Base-by-base conservation (phyloP, 2,329 filamentous ascomycete genomes). In the Geosmithia flava region DNA sequence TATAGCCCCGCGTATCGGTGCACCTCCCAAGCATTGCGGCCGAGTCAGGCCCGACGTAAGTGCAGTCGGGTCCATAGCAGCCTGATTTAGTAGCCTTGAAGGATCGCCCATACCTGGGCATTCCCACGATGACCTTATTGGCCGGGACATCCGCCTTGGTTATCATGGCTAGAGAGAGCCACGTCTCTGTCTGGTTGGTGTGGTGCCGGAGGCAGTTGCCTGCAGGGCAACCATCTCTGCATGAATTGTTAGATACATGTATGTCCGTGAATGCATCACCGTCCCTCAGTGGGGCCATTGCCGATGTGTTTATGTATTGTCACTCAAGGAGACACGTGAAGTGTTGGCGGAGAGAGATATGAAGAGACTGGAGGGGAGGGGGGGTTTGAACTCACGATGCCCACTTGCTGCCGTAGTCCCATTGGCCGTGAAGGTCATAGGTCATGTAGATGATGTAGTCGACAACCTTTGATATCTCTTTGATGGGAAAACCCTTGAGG, bases 111-210 rank as follows among this genome's bases (percentile, higher is more conserved):
- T 64, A 66, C 50, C 56, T 63, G 5, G 54, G 48, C 1, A 63
- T 51, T 1, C 62, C 62, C 2, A 65, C 58, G 1, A 59, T 43
- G 2, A 65, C 43, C 45, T 63, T 63, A 48, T 54, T 51, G 0
- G 59, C 53, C 0, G 54, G 52, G 0, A 59, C 56, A 5, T 59
- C 60, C 1, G 60, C 61, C 41, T 61, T 62, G 11, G 66, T 70
- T 46, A 67, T 54, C 56, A 65, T 65, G 6, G 56, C 47, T 3
- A 69, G 50, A 0, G 65, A 45, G 11, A 50, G 54, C 0, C 50
- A 45, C 0, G 63, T 68, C 52, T 70, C 64, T 1, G 57, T 68
- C 20, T 59, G 20, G 49, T 68, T 68, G 48, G 67, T 53, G 30
- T 66, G 56, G 16, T 51, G 56, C 2, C 62, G 56, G 0, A 68